Evolutionary conservation across 2,329 filamentous ascomycete genomes (phyloP), one percentile per base, ranked within the genome.

Genomic region (Diplodia corticola): DNA sequence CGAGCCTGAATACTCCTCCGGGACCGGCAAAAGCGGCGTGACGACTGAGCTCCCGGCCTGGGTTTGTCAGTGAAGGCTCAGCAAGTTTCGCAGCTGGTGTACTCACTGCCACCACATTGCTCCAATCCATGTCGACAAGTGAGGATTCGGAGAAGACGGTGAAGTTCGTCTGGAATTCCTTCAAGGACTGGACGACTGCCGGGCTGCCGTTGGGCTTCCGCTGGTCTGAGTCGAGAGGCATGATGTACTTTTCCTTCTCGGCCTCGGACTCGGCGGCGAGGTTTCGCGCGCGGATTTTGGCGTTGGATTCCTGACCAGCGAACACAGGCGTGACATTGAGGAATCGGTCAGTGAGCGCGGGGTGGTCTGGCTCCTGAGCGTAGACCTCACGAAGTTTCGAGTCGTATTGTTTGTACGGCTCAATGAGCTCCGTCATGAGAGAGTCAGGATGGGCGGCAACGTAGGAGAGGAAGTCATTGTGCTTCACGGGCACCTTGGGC

Each of bases 91-190:
- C 24, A 17, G 35, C 13, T 3, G 10, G 22, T 28, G 13, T 49
- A 65, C 63, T 35, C 26, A 65, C 63, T 33, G 87, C 92, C 17
- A 95, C 88, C 17, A 96, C 87, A 74, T 95, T 95, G 73, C 79
- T 87, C 92, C 92, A 96, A 74, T 94, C 87, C 70, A 96, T 75
- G 57, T 94, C 91, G 33, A 83, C 83, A 30, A 96, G 80, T 0
- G 91, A 89, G 1, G 87, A 90, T 77, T 96, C 92, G 1, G 89
- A 92, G 74, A 96, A 96, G 67, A 96, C 75, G 67, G 86, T 86
- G 78, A 96, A 94, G 77, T 95, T 94, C 57, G 86, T 85, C 74
- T 88, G 87, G 71, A 95, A 96, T 33, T 91, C 88, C 55, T 85
- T 83, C 53, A 95, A 74, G 13, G 84, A 84, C 26, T 82, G 75